Evolutionary conservation across 139 green algal genomes (phyloP).

Genomic region (Volvox africanus): DNA sequence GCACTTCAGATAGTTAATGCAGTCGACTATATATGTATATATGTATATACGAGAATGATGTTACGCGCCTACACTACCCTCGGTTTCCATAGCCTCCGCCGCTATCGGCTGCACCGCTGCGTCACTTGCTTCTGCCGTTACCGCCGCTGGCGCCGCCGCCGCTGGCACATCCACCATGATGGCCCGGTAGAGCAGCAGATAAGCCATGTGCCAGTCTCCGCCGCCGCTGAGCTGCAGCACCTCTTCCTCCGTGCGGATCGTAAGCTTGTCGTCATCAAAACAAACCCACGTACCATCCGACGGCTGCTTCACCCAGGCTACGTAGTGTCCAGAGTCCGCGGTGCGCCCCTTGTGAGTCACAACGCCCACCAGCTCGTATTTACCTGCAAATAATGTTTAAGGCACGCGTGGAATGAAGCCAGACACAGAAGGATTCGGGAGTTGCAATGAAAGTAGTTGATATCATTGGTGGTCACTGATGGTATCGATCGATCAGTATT

Average conservation of each 20-base stretch:
- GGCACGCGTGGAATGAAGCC: no score
- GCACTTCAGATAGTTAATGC: no score
- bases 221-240: conserved; percentile 91
- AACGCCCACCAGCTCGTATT: conserved; percentile 92
- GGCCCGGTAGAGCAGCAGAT: conserved; percentile 92
- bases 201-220: conserved; percentile 98
- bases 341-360: conserved; percentile 98
- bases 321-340: conserved; percentile 97
- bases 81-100: conserved; percentile 21
- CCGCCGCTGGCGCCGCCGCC: neutral
- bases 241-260: conserved; percentile 88
- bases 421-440: no score
- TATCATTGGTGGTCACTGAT: no score
- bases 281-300: conserved; percentile 91
- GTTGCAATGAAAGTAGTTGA: no score
- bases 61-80: neutral
- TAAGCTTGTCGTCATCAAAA: conserved; percentile 97
- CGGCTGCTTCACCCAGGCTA: conserved; percentile 93
- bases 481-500: no score
- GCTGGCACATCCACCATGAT: conserved; percentile 65
- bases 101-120: neutral
- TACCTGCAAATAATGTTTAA: conserved; percentile 65
- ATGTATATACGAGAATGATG: no score
- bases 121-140: neutral
- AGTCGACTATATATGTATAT: no score